Evolutionary conservation across 768 basidiomycete species (phyloP), one percentile per base, ranked within the genome.

Genomic region (Hemileccinum impolitum): DNA sequence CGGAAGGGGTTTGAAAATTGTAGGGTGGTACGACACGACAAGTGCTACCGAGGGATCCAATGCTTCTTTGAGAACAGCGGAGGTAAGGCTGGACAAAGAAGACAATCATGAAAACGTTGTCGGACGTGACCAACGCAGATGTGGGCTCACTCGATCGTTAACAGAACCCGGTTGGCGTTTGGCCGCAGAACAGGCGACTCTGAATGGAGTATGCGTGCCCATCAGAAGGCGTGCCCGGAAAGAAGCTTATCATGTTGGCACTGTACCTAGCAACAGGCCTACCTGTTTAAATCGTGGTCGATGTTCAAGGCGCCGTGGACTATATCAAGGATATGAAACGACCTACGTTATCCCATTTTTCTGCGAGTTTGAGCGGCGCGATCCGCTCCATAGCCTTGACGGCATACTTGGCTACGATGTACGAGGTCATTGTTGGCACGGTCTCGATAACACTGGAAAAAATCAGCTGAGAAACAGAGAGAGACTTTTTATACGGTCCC

Each of bases 301-400:
- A 43, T 23, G 26, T 59, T 28, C 43, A 45, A 48, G 17, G 23
- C 23, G 23, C 23, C 23, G 6, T 6, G 23, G 26, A 18, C 44
- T n/a, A 40, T 34, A 37, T 41, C 12, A 13, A 49, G 31, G 34
- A 45, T 28, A 38, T 15, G 37, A 46, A 49, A 46, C 12, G 32
- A 71, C 88, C 70, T 55, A 96, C 94, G 70, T 97, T 97, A 62
- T 97, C 94, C 93, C 94, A 97, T 53, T 78, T 81, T 56, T 88
- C 93, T 15, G 94, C 94, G 8, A 96, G 75, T 32, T 80, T 74
- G 18, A 92, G 76, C 3, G 94, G 94, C 1, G 94, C 93, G 54
- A 96, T 87, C 23, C 82, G 78, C 53, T 89, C 86, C 85, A 92
- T 87, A 0, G 84, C 82, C 37, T 71, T 75, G 56, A 77, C 79